Evolutionary conservation across 768 basidiomycete species (phyloP), one percentile per base, ranked within the genome.

Genomic region (Boletellus ananas): DNA sequence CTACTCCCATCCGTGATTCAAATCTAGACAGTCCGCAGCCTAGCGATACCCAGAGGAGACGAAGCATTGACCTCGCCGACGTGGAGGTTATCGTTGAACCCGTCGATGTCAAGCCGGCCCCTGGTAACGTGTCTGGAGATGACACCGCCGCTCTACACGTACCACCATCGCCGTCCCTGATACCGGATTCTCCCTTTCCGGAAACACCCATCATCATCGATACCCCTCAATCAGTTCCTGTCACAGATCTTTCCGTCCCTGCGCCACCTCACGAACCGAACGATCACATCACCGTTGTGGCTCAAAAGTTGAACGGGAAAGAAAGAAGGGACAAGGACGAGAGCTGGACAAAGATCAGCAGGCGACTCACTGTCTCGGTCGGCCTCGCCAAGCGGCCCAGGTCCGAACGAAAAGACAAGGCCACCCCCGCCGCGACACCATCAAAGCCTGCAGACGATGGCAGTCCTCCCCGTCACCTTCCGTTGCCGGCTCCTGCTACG

Each of bases 271-370:
- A 41, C 9, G 57, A 56, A 4, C 18, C 67, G 61, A 18, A 70
- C 59, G 52, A 54, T 16, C 74, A 67, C 39, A 58, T 73, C 18
- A 74, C 72, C 47, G 70, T 74, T 45, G 52, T 59, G 13, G 71
- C 71, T 4, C 58, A 62, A 20, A 72, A 72, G 48, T 47, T 50
- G 2, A 71, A 66, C 34, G 69, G 66, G 31, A 70, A 71, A 36
- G 71, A 74, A 48, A 66, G 51, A 16, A 72, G 61, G 23, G 68
- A 67, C 40, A 77, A 70, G 58, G 74, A 72, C 36, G 70, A 73
- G 21, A 67, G 71, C 25, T 88, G 85, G 85, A 71, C 76, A n/a
- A 84, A 80, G 61, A 57, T 88, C 35, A 77, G 85, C 12, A 71
- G 82, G 58, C 71, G 85, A 51, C 76, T 88, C 47, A 85, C 81